Evolutionary conservation across 257 asterid genomes (phyloP).

Genomic region (Agastache rugosa): DNA sequence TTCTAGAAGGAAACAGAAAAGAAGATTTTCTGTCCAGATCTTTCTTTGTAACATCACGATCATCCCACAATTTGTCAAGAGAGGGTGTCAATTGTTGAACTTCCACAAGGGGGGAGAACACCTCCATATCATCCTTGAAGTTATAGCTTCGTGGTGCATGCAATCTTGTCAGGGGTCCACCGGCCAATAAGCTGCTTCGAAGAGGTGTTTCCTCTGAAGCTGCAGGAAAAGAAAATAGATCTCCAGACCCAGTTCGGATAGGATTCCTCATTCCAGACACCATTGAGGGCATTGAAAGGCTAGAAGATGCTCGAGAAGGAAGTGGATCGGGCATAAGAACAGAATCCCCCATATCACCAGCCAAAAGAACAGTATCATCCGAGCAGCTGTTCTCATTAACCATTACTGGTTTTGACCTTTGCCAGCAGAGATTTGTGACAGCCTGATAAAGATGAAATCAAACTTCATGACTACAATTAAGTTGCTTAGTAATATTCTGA

Average conservation of each 20-base stretch:
- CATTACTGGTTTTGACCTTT: constrained; percentile 75
- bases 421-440: constrained; percentile 93
- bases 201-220: constrained; percentile 75
- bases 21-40: constrained; percentile 66
- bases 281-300: constrained; percentile 55
- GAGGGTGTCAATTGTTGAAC: constrained; percentile 95
- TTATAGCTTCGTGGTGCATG: constrained; percentile 80
- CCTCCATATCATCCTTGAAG: constrained; percentile 98
- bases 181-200: constrained; percentile 64
- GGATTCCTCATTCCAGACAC: constrained; percentile 72
- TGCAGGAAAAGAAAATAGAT: constrained; percentile 59
- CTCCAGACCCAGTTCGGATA: constrained; percentile 66
- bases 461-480: constrained; percentile 32
- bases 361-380: constrained; percentile 75
- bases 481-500: constrained; percentile 13
- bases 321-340: constrained; percentile 97
- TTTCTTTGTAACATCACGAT: constrained; percentile 64
- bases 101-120: constrained; percentile 95
- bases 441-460: constrained; percentile 65
- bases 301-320: constrained; percentile 78
- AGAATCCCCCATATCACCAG: constrained; percentile 88
- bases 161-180: constrained; percentile 72
- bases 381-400: constrained; percentile 77
- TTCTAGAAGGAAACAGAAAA: constrained; percentile 65
- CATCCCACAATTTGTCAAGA: constrained; percentile 79